Conservation (phyloP, 1,139 yeast genomes). For the Candida sojae region DNA sequence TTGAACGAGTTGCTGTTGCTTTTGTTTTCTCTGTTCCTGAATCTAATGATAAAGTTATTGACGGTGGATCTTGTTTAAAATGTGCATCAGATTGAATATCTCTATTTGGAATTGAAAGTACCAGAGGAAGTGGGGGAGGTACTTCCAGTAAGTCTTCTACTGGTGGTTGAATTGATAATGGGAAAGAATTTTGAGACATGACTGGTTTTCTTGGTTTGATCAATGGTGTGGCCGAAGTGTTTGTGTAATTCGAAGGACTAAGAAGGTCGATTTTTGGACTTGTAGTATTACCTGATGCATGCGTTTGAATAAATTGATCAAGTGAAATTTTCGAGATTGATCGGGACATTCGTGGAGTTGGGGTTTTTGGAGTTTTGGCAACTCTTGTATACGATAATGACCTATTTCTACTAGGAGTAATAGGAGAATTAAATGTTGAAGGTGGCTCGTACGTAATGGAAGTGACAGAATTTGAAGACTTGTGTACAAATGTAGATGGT, state of each 20-base stretch:
- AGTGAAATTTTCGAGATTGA: slow-evolving; percentile 1
- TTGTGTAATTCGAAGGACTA: neutral
- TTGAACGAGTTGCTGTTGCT: neutral
- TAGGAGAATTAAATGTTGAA: neutral
- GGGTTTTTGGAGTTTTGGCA: neutral
- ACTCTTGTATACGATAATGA: neutral
- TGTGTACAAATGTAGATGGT: neutral
- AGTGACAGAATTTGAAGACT: slow-evolving; percentile 1
- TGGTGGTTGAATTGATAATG: neutral
- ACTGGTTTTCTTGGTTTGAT: slow-evolving; percentile 2
- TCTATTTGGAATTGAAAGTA: neutral
- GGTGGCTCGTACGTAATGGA: slow-evolving; percentile 1
- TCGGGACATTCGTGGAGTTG: slow-evolving; percentile 1
- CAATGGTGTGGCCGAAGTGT: neutral
- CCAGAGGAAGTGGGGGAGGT: slow-evolving; percentile 2
- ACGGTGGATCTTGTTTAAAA: neutral
- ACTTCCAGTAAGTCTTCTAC: slow-evolving; percentile 10
- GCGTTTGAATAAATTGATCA: neutral
- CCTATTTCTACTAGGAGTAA: slow-evolving; percentile 1
- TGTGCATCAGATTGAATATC: neutral
- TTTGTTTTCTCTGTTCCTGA: neutral
- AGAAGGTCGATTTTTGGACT: neutral
- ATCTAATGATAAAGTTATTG: neutral
- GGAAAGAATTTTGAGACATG: neutral
- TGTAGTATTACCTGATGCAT: neutral